Evolutionary conservation across 1,284 basidiomycete genomes (phyloP).

Genomic region (Heliocybe sulcata): DNA sequence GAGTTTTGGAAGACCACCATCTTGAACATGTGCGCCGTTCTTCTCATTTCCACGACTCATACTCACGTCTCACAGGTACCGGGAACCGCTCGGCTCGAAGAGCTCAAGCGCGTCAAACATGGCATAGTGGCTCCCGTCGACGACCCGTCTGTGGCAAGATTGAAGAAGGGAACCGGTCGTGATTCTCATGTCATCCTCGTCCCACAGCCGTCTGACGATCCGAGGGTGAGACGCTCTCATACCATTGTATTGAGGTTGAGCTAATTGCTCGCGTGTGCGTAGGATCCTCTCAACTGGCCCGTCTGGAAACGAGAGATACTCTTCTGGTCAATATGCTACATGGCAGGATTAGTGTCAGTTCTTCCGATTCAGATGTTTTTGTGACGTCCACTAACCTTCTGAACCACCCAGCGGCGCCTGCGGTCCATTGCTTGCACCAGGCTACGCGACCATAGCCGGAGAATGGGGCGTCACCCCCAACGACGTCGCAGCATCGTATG

Average conservation of each 20-base stretch:
- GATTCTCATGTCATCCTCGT: conserved; percentile 32
- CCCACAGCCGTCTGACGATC: conserved; percentile 39
- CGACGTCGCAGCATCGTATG: conserved; percentile 1
- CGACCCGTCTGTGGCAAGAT: conserved; percentile 11
- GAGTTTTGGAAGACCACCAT: conserved; percentile 1
- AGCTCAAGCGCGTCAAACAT: background rate
- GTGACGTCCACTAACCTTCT: background rate
- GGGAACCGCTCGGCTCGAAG: background rate
- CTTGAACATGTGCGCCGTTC: background rate
- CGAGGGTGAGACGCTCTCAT: conserved; percentile 29
- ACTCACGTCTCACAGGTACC: background rate
- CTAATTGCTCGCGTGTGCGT: background rate
- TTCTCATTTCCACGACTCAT: background rate
- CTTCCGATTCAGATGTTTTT: background rate
- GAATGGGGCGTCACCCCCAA: background rate
- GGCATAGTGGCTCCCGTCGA: background rate
- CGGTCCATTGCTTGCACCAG: background rate
- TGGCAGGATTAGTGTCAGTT: background rate
- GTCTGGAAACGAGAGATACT: conserved; percentile 37
- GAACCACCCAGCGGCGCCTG: background rate
- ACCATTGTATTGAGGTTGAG: background rate
- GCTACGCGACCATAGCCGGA: background rate
- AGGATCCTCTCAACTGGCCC: conserved; percentile 33
- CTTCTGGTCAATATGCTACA: conserved; percentile 26
- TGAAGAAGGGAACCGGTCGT: conserved; percentile 33